Conservation (phyloP, 1,284 basidiomycete species). For the Mrakiaceae sp. region DNA sequence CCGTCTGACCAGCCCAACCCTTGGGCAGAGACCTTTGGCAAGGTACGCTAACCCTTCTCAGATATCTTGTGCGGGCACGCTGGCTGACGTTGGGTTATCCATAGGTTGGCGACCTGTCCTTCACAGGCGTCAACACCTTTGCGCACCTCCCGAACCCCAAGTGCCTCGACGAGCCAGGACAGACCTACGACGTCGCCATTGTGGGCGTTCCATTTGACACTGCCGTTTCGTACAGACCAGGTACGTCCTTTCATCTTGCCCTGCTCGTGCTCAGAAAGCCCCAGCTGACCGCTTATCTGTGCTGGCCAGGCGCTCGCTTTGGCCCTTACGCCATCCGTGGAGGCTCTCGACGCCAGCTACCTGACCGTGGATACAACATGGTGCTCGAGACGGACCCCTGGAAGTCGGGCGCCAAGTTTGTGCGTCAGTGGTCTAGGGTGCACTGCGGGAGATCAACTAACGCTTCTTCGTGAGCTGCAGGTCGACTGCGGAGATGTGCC, state of each 20-base stretch:
- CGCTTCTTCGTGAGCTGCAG: slow-evolving; percentile 18
- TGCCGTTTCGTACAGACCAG: slow-evolving; percentile 28
- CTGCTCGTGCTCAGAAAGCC: not conserved
- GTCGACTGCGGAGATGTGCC: slow-evolving; percentile 37
- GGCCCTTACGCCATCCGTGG: slow-evolving; percentile 31
- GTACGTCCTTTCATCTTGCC: slow-evolving; percentile 18
- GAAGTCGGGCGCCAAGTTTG: slow-evolving; percentile 22
- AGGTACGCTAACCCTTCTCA: too few species aligned
- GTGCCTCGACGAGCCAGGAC: slow-evolving; percentile 30
- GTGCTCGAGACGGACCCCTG: slow-evolving; percentile 26
- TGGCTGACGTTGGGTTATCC: too few species aligned
- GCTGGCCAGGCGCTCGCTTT: slow-evolving; percentile 29
- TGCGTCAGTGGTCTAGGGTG: slow-evolving; percentile 12
- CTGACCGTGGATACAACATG: slow-evolving; percentile 25
- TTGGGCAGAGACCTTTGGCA: too few species aligned
- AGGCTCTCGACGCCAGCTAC: slow-evolving; percentile 26
- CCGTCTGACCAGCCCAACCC: too few species aligned
- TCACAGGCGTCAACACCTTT: slow-evolving; percentile 32
- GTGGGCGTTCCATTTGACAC: slow-evolving; percentile 33
- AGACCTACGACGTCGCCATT: slow-evolving; percentile 35
- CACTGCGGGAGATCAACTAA: not conserved
- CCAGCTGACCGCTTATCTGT: not conserved
- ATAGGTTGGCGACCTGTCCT: slow-evolving; percentile 17
- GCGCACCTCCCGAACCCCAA: slow-evolving; percentile 30
- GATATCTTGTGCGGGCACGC: too few species aligned